These are phyloP conservation scores for Albugo candida DNA, from an alignment of 352 stramenopile species.

Conservation along the genomic window DNA sequence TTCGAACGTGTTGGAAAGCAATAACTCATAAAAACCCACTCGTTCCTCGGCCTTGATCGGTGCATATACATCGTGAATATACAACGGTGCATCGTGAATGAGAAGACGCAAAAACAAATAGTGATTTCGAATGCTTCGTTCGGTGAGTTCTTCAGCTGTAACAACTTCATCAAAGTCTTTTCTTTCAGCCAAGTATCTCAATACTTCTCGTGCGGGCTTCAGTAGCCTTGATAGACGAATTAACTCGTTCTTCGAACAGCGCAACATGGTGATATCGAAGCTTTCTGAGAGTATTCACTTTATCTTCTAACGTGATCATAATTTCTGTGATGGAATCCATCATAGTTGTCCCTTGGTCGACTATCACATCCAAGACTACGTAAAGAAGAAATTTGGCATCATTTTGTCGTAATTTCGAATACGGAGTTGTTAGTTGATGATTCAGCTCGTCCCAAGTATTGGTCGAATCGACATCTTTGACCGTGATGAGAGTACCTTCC, in stretches of 20 bases:
- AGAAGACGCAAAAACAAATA: no score
- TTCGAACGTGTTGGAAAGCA: no score
- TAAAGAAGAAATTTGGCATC: conserved; percentile 78
- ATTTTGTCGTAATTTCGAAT: conserved; percentile 81
- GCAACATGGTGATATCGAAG: conserved; percentile 43
- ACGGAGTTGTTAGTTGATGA: conserved; percentile 45
- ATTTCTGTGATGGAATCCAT: conserved; percentile 60
- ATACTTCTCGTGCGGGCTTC: conserved; percentile 62
- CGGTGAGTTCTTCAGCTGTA: no score
- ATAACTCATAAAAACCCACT: no score
- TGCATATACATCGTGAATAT: no score
- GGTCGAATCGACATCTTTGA: conserved; percentile 44
- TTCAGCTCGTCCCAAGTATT: conserved; percentile 61
- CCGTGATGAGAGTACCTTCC: conserved; percentile 71
- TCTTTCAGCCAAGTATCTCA: conserved; percentile 70
- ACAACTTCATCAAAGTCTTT: conserved; percentile 58
- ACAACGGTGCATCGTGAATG: no score
- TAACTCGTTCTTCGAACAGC: conserved; percentile 60
- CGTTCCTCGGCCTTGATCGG: no score
- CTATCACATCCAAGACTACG: conserved; percentile 69
- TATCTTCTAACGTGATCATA: conserved; percentile 54
- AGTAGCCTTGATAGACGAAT: conserved; percentile 51
- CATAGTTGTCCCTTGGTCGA: conserved; percentile 61
- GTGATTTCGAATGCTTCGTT: no score
- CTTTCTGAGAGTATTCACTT: conserved; percentile 39